A percentile compares a stretch with the other conserved stretches of the same genome.
phyloP scores from a whole-genome alignment of 2,329 filamentous ascomycete species.

The Oidium heveae region DNA sequence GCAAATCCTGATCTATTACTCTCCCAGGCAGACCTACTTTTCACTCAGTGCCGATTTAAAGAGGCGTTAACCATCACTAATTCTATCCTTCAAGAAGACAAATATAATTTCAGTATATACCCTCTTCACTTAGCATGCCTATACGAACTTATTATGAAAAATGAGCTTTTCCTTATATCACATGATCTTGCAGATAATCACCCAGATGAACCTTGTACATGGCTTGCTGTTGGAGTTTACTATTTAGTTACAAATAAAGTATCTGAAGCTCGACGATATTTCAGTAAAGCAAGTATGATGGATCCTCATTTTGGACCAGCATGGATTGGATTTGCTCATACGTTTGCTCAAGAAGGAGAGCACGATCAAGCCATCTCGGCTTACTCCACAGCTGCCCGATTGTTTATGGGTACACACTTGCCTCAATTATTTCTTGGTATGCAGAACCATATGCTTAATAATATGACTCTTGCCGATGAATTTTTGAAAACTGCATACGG shows the following conservation, averaged over 20 bases:
- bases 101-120: conserved; percentile 72
- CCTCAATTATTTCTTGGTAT: conserved; percentile 92
- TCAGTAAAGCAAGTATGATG: conserved; percentile 93
- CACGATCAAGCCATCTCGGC: conserved; percentile 96
- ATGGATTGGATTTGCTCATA: conserved; percentile 98
- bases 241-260: conserved; percentile 78
- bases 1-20: conserved; percentile 76
- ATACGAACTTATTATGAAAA: conserved; percentile 66
- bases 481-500: conserved; percentile 77
- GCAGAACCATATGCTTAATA: conserved; percentile 92
- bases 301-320: conserved; percentile 91
- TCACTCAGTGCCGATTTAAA: conserved; percentile 81
- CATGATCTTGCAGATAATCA: conserved; percentile 84
- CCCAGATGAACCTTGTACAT: conserved; percentile 73
- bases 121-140: conserved; percentile 80
- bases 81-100: conserved; percentile 55
- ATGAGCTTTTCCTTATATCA: conserved; percentile 70
- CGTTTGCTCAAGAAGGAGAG: conserved; percentile 89
- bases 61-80: conserved; percentile 69
- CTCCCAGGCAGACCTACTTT: conserved; percentile 70
- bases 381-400: conserved; percentile 77
- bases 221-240: conserved; percentile 86
- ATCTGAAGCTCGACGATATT: conserved; percentile 80
- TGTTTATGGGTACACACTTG: conserved; percentile 92
- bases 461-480: conserved; percentile 79